A percentile compares a stretch with the other conserved stretches of the same genome.
phyloP scores from a whole-genome alignment of 192 early-diverging fungal genomes.

The Oehlia diaphana region DNA sequence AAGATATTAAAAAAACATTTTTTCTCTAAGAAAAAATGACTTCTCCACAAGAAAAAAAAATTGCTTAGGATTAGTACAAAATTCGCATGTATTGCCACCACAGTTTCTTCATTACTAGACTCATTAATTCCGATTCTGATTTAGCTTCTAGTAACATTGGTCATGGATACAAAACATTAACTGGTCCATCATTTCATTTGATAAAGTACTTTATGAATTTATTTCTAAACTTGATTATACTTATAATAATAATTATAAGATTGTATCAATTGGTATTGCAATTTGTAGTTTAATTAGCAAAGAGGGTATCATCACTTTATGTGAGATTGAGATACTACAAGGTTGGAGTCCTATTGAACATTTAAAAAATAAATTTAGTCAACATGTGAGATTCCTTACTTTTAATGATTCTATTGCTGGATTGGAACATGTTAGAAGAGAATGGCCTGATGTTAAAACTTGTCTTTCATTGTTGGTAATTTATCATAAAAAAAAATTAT shows the following conservation, averaged over 20 bases:
- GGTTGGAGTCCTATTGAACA: background rate
- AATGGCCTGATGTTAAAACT: background rate
- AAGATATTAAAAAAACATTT: too few relatives aligned
- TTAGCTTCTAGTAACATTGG: too few relatives aligned
- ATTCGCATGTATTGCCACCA: background rate
- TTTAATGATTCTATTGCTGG: background rate
- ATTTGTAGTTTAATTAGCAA: background rate
- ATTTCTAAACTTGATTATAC: background rate
- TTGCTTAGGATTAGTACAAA: background rate
- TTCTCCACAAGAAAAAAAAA: background rate
- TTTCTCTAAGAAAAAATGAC: background rate
- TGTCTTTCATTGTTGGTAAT: background rate
- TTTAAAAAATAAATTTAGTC: background rate
- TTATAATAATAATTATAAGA: background rate
- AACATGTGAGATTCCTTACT: background rate
- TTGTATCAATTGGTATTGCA: background rate
- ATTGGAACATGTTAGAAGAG: background rate
- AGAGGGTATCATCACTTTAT: background rate
- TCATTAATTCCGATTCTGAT: background rate
- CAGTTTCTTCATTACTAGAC: background rate
- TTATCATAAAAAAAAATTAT: background rate
- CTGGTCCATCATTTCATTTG: background rate
- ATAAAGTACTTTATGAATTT: background rate
- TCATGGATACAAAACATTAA: background rate
- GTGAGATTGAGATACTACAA: background rate